A percentile compares a stretch with the other conserved stretches of the same genome.
These are phyloP conservation scores for Zizania latifolia DNA, from an alignment of 176 grass and related monocot species.

Conservation along the genomic window DNA sequence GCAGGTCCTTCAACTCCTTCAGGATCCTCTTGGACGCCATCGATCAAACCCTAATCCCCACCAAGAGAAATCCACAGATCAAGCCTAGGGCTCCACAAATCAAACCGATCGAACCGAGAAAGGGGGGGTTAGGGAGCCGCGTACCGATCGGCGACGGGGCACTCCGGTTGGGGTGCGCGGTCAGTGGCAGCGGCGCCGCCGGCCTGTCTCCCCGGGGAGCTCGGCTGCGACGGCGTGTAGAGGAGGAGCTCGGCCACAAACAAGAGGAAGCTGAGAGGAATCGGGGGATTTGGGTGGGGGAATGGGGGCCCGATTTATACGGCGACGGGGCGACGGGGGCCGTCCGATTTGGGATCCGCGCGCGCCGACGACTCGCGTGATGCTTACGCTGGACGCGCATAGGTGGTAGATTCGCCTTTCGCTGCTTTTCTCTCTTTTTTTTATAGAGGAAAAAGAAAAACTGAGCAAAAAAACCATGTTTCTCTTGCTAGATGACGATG, in stretches of 20 bases:
- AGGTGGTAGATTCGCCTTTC: conserved; percentile 42
- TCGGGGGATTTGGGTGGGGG: conserved; percentile 15
- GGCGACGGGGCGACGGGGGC: background rate
- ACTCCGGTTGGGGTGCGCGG: background rate
- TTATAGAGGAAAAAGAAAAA: background rate
- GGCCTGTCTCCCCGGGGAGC: background rate
- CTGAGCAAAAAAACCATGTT: background rate
- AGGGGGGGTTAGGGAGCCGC: background rate
- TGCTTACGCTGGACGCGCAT: conserved; percentile 49
- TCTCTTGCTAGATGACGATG: background rate
- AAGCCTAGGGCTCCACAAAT: background rate
- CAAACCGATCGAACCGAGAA: background rate
- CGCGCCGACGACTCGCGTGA: conserved; percentile 40
- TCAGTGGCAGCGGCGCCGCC: conserved; percentile 15
- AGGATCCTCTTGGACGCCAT: conserved; percentile 93
- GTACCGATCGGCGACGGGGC: conserved; percentile 25
- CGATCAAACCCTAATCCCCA: conserved; percentile 48
- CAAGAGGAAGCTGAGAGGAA: conserved; percentile 30
- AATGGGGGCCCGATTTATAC: conserved; percentile 17
- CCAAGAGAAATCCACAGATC: conserved; percentile 26
- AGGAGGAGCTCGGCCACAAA: conserved; percentile 12
- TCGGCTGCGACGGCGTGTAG: conserved; percentile 30
- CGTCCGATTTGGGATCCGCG: conserved; percentile 42
- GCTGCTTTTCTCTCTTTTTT: conserved; percentile 31
- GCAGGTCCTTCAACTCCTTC: conserved; percentile 89